Percentiles rank a stretch among this genome's conserved stretches.
These are phyloP conservation scores for Sporothrix schenckii DNA, from an alignment of 2,329 filamentous ascomycete species.

Conservation along the genomic window DNA sequence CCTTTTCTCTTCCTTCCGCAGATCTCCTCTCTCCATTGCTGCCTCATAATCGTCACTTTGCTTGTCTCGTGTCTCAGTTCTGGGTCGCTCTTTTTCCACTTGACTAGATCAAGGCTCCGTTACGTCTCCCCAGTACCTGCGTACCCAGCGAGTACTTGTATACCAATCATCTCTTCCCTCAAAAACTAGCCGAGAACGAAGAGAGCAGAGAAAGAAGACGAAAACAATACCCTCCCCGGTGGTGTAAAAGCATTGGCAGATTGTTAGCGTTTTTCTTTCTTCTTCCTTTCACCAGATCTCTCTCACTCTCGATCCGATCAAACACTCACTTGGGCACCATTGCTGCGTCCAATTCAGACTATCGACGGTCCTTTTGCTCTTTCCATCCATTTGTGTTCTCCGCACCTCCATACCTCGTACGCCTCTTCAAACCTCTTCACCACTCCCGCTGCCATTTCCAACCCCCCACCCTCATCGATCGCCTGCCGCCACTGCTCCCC, in stretches of 20 bases:
- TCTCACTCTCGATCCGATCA: neutral
- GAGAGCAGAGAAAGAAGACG: neutral
- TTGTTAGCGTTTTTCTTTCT: neutral
- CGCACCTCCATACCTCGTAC: neutral
- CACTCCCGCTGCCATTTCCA: neutral
- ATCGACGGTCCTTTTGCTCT: neutral
- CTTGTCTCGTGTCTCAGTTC: neutral
- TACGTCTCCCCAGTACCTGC: neutral
- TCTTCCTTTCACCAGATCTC: neutral
- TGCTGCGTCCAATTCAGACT: neutral
- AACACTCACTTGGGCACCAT: neutral
- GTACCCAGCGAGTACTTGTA: neutral
- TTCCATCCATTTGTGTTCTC: neutral
- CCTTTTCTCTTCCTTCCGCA: neutral
- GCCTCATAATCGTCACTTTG: neutral
- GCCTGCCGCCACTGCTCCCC: neutral
- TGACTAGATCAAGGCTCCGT: conserved; percentile 3
- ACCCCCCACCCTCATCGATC: neutral
- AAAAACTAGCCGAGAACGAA: neutral
- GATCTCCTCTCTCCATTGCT: neutral
- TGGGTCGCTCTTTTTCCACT: conserved; percentile 4
- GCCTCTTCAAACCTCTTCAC: neutral
- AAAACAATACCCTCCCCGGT: neutral
- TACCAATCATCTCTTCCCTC: conserved; percentile 7
- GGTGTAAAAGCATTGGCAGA: neutral